Conservation (phyloP, 2,329 filamentous ascomycete genomes). For the Parafenestella ontariensis region DNA sequence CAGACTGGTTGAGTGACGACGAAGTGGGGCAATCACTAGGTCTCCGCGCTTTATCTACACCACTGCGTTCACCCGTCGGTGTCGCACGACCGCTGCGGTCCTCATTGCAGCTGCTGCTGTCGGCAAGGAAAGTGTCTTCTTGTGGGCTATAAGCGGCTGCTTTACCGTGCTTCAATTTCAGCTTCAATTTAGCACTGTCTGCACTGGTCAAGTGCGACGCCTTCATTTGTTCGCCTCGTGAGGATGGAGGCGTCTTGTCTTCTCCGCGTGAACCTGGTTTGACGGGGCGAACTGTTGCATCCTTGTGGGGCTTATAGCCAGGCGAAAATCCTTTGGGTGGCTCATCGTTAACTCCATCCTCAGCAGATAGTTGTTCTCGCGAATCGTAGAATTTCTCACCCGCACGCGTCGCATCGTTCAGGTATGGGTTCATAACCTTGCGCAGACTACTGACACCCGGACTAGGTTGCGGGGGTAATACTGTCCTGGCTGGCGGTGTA, state of each 20-base stretch:
- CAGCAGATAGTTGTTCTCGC: constrained; percentile 34
- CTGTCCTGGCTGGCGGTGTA: constrained; percentile 36
- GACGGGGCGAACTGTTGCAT: constrained; percentile 74
- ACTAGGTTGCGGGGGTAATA: constrained; percentile 47
- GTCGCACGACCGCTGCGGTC: constrained; percentile 49
- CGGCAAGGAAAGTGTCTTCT: constrained; percentile 60
- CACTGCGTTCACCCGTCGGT: constrained; percentile 34
- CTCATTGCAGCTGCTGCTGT: constrained; percentile 61
- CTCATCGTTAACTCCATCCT: constrained; percentile 42
- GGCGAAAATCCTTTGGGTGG: constrained; percentile 72
- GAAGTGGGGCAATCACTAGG: constrained; percentile 40
- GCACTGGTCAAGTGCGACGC: constrained; percentile 24
- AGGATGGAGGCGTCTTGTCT: constrained; percentile 32
- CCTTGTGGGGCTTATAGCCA: constrained; percentile 75
- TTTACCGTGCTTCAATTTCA: constrained; percentile 49
- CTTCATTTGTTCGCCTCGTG: constrained; percentile 36
- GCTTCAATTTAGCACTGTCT: constrained; percentile 49
- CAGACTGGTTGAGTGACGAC: constrained; percentile 26
- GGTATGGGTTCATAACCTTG: constrained; percentile 85
- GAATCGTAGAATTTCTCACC: constrained; percentile 35
- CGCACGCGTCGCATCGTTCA: constrained; percentile 52
- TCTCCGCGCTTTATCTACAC: constrained; percentile 38
- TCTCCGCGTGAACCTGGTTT: constrained; percentile 54
- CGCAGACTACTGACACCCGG: constrained; percentile 77
- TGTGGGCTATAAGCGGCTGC: constrained; percentile 29